Conservation (phyloP, 2,329 filamentous ascomycete genomes). For the Aureobasidium sp. region DNA sequence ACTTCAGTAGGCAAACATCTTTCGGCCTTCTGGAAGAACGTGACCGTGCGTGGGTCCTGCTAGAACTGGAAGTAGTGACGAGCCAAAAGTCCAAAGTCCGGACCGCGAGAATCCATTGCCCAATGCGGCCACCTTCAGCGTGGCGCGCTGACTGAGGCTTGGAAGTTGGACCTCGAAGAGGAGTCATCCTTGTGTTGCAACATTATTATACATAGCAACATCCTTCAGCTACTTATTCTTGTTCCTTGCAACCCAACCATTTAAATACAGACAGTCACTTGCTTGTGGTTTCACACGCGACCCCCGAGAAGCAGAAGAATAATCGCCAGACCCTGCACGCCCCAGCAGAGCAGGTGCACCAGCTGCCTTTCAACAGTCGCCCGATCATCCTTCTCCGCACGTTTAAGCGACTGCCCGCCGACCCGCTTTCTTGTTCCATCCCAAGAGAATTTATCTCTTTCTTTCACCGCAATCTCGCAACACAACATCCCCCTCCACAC, state of each 20-base stretch:
- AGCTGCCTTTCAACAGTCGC: constrained; percentile 3
- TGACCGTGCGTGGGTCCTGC: not conserved
- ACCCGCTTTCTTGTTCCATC: constrained; percentile 4
- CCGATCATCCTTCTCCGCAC: constrained; percentile 5
- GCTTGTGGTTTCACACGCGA: not conserved
- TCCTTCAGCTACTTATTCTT: not conserved
- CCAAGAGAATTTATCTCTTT: constrained; percentile 12
- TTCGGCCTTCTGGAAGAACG: constrained; percentile 9
- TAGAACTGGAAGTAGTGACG: not conserved
- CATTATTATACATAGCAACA: not conserved
- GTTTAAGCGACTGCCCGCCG: not conserved
- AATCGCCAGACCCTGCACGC: constrained; percentile 4
- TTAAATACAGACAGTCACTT: not conserved
- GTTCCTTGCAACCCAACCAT: not conserved
- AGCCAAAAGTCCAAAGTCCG: not conserved
- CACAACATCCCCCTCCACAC: constrained; percentile 20
- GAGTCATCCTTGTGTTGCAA: not conserved
- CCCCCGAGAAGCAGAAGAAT: not conserved
- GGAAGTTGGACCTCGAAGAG: not conserved
- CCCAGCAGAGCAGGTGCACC: not conserved
- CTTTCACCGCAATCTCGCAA: constrained; percentile 10
- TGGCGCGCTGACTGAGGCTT: not conserved
- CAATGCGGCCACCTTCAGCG: not conserved
- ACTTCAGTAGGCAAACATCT: constrained; percentile 4
- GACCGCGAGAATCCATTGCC: not conserved